Evolutionary conservation across 441 rosid species (phyloP).

Genomic region (Gossypium armourianum): DNA sequence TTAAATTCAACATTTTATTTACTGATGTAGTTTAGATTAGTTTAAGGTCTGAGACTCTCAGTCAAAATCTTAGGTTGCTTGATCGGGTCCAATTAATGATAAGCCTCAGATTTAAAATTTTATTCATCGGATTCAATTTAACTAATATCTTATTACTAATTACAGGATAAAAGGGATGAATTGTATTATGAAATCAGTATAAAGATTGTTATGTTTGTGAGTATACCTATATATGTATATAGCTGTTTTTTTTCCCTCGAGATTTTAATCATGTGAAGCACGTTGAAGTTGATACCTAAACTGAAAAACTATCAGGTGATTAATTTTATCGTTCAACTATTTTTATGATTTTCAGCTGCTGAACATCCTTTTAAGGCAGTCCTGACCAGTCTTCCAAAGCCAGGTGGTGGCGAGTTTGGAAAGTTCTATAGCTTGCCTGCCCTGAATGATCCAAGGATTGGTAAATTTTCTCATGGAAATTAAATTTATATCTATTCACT

Average conservation of each 20-base stretch:
- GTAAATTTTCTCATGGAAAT: constrained; percentile 26
- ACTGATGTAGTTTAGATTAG: background rate
- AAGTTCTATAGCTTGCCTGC: constrained; percentile 90
- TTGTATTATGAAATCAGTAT: background rate
- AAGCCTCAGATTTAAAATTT: background rate
- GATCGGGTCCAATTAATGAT: background rate
- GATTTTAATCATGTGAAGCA: background rate
- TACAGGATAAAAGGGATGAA: background rate
- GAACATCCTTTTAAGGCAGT: constrained; percentile 76
- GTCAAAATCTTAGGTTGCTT: background rate
- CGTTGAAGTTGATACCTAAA: background rate
- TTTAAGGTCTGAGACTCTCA: background rate
- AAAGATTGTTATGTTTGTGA: background rate
- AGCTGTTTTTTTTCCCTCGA: background rate
- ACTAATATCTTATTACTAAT: background rate
- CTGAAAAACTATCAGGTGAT: background rate
- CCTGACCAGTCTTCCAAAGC: constrained; percentile 78
- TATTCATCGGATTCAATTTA: background rate
- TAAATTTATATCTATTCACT: background rate
- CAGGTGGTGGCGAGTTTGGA: constrained; percentile 93
- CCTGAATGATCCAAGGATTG: constrained; percentile 85
- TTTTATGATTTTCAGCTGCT: constrained; percentile 47
- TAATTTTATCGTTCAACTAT: background rate
- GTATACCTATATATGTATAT: background rate
- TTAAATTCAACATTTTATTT: background rate